These are phyloP conservation scores for Bacterosira constricta DNA, from an alignment of 108 stramenopile genomes.

Conservation along the genomic window DNA sequence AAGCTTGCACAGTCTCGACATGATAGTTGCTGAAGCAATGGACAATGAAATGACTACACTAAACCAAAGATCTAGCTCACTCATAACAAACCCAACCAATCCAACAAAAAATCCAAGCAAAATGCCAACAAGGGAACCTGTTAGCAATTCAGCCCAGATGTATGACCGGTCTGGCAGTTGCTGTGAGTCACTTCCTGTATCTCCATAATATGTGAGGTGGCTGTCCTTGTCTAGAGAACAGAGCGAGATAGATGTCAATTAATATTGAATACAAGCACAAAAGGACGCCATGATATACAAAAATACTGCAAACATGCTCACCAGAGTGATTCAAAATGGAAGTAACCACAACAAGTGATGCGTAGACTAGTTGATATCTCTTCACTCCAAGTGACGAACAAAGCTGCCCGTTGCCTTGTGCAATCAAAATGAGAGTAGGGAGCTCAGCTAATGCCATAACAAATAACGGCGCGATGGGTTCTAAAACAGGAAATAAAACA, in stretches of 20 bases:
- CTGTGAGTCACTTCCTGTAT: neutral
- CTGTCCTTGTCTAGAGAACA: neutral
- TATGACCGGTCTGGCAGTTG: neutral
- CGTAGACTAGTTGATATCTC: neutral
- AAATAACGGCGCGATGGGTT: neutral
- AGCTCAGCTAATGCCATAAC: constrained; percentile 3
- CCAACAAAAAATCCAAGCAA: constrained; percentile 5
- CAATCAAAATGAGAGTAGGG: constrained; percentile 2
- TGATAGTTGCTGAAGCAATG: neutral
- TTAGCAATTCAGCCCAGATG: neutral
- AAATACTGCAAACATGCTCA: neutral
- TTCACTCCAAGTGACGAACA: neutral
- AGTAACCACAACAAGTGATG: constrained; percentile 1
- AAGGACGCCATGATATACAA: too few relatives aligned
- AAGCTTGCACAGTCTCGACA: neutral
- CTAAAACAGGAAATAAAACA: neutral
- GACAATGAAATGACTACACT: neutral
- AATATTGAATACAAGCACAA: neutral
- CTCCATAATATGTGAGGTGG: neutral
- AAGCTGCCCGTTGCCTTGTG: neutral
- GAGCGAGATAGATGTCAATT: neutral
- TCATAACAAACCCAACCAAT: neutral
- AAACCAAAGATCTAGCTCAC: neutral
- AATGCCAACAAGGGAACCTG: neutral
- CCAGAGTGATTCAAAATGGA: neutral